Percentiles rank a stretch among this genome's conserved stretches.
Conservation (phyloP, 2,329 filamentous ascomycete genomes). For the Botrytis hyacinthi region DNA sequence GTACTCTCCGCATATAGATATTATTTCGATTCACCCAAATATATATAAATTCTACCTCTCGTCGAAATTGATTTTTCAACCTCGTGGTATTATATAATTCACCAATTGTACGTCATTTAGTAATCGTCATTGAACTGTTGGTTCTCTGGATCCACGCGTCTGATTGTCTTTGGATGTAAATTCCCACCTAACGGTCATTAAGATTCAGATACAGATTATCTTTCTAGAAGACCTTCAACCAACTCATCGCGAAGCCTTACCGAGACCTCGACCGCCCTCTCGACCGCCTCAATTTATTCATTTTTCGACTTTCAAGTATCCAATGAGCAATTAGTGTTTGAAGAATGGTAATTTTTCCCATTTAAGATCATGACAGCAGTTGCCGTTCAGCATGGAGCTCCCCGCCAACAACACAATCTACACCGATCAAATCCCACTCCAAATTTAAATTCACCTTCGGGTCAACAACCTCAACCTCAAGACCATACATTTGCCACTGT, state of each 20-base stretch:
- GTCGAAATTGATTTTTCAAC: not conserved
- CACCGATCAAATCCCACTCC: slow-evolving; percentile 35
- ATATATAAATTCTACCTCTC: not conserved
- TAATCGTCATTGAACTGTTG: not conserved
- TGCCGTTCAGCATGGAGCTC: slow-evolving; percentile 34
- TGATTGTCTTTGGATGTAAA: not conserved
- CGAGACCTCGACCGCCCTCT: slow-evolving; percentile 19
- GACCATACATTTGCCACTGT: slow-evolving; percentile 30
- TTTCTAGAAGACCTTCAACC: not conserved
- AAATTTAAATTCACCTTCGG: slow-evolving; percentile 28
- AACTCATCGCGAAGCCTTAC: slow-evolving; percentile 5
- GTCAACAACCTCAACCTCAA: slow-evolving; percentile 34
- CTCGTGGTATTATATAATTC: not conserved
- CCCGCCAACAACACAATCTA: slow-evolving; percentile 34
- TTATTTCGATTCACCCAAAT: not conserved
- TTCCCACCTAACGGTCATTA: slow-evolving; percentile 11
- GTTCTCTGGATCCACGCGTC: not conserved
- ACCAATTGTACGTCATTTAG: slow-evolving; percentile 6
- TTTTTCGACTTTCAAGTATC: not conserved
- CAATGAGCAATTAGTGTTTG: slow-evolving; percentile 29
- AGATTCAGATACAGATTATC: not conserved
- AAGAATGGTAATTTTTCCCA: slow-evolving; percentile 30
- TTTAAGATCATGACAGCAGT: slow-evolving; percentile 39
- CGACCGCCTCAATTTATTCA: slow-evolving; percentile 6
- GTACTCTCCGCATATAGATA: not conserved